phyloP scores from a whole-genome alignment of 495 filamentous ascomycete species.

The Collariella sp. region DNA sequence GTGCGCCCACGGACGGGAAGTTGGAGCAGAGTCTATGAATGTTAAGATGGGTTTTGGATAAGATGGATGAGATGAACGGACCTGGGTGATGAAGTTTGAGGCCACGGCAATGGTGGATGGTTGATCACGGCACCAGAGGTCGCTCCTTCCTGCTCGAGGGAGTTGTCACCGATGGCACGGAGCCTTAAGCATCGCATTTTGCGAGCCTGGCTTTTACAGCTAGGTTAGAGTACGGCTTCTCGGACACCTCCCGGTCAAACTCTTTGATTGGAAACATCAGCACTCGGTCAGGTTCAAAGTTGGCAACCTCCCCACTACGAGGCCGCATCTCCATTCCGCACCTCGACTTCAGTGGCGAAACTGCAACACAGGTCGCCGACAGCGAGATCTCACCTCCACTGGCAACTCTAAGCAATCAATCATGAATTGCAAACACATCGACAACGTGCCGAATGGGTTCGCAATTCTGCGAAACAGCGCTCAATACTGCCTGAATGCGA shows the following conservation, averaged over 20 bases:
- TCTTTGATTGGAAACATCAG: not conserved
- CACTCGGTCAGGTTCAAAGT: not conserved
- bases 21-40: not conserved
- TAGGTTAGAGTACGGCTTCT: not conserved
- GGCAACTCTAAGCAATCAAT: not conserved
- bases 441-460: conserved; percentile 3
- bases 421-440: conserved; percentile 2
- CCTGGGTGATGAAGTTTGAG: not conserved
- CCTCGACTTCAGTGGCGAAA: no score
- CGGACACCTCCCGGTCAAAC: not conserved
- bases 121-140: no score
- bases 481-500: not conserved
- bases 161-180: no score
- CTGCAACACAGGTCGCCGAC: not conserved
- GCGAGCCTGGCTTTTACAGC: not conserved
- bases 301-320: not conserved
- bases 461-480: not conserved
- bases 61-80: not conserved
- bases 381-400: not conserved
- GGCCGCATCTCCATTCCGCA: not conserved
- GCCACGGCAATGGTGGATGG: no score
- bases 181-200: not conserved
- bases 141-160: no score
- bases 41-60: not conserved
- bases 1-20: not conserved